phyloP scores from a whole-genome alignment of 164 flowering plant species.

The Umbellularia californica region DNA sequence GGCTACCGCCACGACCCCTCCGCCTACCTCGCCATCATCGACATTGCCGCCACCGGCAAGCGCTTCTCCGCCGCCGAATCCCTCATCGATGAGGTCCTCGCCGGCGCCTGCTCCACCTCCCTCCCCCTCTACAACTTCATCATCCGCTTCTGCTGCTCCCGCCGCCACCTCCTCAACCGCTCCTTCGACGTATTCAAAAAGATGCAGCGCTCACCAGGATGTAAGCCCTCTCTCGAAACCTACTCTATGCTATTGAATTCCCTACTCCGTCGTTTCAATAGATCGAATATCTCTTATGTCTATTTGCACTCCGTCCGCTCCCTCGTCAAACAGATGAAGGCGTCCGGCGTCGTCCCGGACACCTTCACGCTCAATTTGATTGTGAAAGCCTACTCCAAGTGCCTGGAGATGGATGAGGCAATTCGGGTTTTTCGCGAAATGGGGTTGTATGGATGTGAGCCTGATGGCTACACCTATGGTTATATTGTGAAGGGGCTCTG shows the following conservation, averaged over 20 bases:
- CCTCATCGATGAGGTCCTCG: conserved; percentile 69
- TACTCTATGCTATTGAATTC: conserved; percentile 49
- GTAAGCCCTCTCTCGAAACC: conserved; percentile 68
- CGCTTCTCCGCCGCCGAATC: conserved; percentile 51
- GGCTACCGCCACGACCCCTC: conserved; percentile 55
- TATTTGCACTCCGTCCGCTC: conserved; percentile 69
- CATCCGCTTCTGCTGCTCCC: conserved; percentile 52
- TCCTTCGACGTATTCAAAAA: conserved; percentile 77
- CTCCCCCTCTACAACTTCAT: conserved; percentile 58
- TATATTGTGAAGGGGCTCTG: conserved; percentile 67
- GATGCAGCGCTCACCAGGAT: conserved; percentile 49
- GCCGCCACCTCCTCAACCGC: conserved; percentile 50
- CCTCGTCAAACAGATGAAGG: conserved; percentile 75
- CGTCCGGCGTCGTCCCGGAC: conserved; percentile 66
- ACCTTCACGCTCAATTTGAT: conserved; percentile 67
- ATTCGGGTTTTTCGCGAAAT: conserved; percentile 70
- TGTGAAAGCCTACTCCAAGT: conserved; percentile 73
- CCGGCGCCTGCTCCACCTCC: conserved; percentile 62
- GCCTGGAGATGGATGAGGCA: conserved; percentile 70
- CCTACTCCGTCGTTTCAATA: conserved; percentile 57
- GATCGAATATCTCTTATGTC: conserved; percentile 49
- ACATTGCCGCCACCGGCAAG: conserved; percentile 30
- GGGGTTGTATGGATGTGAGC: conserved; percentile 80
- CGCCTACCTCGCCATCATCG: conserved; percentile 62
- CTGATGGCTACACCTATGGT: conserved; percentile 57